These are phyloP conservation scores for Cyclotella cryptica DNA, from an alignment of 108 stramenopile genomes.

Conservation along the genomic window DNA sequence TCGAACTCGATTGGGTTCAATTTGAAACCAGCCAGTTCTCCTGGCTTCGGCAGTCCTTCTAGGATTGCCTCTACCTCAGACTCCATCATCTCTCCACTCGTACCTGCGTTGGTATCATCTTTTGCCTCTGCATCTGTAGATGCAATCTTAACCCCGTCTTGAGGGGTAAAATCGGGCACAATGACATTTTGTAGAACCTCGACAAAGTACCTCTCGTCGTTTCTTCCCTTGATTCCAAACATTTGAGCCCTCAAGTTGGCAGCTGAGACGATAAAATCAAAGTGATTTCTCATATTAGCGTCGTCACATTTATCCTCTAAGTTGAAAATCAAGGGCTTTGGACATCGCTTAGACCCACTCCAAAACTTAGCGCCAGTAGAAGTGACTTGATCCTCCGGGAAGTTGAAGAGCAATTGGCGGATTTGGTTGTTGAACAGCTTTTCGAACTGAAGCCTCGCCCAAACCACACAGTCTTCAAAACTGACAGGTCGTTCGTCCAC, in stretches of 20 bases:
- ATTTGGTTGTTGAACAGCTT: constrained; percentile 95
- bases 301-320: constrained; percentile 81
- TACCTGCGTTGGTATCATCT: constrained; percentile 46
- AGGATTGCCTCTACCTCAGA: constrained; percentile 69
- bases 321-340: constrained; percentile 90
- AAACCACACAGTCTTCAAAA: constrained; percentile 95
- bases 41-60: constrained; percentile 76
- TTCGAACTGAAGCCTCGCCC: constrained; percentile 97
- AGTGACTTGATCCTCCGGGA: constrained; percentile 94
- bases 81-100: constrained; percentile 67
- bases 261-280: constrained; percentile 93
- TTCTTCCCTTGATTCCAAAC: constrained; percentile 90
- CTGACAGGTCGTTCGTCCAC: constrained; percentile 88
- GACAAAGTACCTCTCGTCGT: constrained; percentile 82
- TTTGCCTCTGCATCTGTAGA: constrained; percentile 94
- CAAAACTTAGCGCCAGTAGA: constrained; percentile 93
- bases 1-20: constrained; percentile 95
- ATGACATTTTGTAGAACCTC: constrained; percentile 84
- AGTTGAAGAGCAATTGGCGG: constrained; percentile 94
- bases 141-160: constrained; percentile 97
- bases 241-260: constrained; percentile 94
- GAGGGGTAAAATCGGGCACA: constrained; percentile 94
- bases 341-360: constrained; percentile 96
- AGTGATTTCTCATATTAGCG: constrained; percentile 91
- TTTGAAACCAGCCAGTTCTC: constrained; percentile 90